Conservation (phyloP, 108 stramenopile genomes). For the Cafeteria roenbergensis region DNA sequence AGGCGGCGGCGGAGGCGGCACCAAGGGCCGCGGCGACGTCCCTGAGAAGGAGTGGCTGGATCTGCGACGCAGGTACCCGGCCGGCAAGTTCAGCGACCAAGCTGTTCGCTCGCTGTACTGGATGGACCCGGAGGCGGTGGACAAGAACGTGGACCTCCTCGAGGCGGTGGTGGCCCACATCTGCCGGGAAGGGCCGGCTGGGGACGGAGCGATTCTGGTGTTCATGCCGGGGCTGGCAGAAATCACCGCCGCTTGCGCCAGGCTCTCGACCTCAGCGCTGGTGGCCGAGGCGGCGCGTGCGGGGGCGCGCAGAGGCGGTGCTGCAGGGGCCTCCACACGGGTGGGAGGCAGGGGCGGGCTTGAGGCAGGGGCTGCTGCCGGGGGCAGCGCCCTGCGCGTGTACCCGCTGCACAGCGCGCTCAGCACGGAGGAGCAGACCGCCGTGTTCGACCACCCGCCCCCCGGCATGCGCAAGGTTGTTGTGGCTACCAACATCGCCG, state of each 20-base stretch:
- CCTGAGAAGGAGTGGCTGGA: background rate
- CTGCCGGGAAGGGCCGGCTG: constrained; percentile 39
- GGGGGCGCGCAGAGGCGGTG: no score
- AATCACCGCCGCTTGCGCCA: constrained; percentile 46
- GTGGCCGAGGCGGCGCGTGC: no score
- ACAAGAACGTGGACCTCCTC: constrained; percentile 40
- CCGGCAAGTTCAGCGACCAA: background rate
- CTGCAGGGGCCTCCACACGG: no score
- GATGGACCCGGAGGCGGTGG: constrained; percentile 6
- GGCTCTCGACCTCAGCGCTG: no score
- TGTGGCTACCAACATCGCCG: constrained; percentile 80
- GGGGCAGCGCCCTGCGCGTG: no score
- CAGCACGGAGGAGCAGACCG: constrained; percentile 54
- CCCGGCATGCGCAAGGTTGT: constrained; percentile 71
- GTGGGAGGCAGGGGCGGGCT: no score
- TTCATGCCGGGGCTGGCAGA: constrained; percentile 80
- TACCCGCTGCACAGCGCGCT: constrained; percentile 57
- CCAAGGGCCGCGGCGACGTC: background rate
- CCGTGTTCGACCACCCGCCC: constrained; percentile 57
- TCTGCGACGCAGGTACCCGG: background rate
- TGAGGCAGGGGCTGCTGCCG: no score
- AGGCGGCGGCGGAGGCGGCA: background rate
- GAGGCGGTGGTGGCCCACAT: constrained; percentile 54
- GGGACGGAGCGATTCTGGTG: constrained; percentile 46
- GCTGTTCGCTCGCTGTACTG: background rate